Evolutionary conservation across 2,329 filamentous ascomycete species (phyloP), one percentile per base, ranked within the genome.

Genomic region (Knoxdaviesia proteae): DNA sequence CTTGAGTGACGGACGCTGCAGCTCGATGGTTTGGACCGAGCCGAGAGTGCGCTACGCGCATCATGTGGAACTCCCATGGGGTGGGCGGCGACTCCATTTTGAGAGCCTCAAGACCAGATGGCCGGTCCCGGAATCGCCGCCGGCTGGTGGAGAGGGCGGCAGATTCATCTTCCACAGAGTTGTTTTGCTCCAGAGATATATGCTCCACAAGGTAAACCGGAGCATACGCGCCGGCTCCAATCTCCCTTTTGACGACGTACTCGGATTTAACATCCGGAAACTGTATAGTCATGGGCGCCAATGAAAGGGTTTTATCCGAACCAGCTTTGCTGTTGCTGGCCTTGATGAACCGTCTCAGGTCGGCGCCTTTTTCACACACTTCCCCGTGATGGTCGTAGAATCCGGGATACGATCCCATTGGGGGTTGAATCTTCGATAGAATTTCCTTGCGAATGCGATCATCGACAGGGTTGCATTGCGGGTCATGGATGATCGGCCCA

Each of bases 11-110:
- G 9, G 83, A 92, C 3, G 83, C 76, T 1, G 75, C 69, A 0
- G 80, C 79, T 9, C 88, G 77, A 46, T 80, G 63, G 32, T 70
- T 71, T 1, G 78, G 68, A 0, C 78, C 80, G 0, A 98, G 67
- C 1, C 90, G 80, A 29, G 71, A 65, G 48, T 88, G 83, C 2
- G 82, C 76, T 44, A 84, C 73, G 1, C 84, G 79, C 64, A 96
- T 84, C 59, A 98, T 92, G 60, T 94, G 82, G 55, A 96, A 98
- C 55, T 98, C 90, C 90, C 90, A 98, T 0, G 82, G 69, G 5
- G 77, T 80, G 0, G 88, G 83, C 1, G 87, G 84, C 33, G 80
- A 73, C 61, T 98, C 90, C 75, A 94, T 87, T 60, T 98, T 98
- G 51, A 98, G 68, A 1, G 90, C 90, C 58, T 94, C 86, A 5